Percentiles rank a stretch among this genome's conserved stretches.
These are phyloP conservation scores for Dalechampia spathulata DNA, from an alignment of 441 rosid genomes.

Conservation along the genomic window DNA sequence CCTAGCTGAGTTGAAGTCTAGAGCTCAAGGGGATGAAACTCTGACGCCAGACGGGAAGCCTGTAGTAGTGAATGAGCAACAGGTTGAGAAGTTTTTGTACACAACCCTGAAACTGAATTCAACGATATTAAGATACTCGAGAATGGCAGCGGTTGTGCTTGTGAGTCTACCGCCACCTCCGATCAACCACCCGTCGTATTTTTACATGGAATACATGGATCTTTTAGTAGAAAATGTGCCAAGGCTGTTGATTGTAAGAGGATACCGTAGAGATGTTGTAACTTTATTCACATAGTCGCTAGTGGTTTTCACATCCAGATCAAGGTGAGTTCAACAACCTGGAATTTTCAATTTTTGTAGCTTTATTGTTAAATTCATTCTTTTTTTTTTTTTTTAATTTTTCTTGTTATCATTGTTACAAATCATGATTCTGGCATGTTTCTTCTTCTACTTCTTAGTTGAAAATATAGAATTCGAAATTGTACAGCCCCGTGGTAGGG, in stretches of 20 bases:
- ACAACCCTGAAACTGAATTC: slow-evolving; percentile 90
- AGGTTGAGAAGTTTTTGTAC: slow-evolving; percentile 88
- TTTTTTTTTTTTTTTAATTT: no score
- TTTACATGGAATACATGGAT: slow-evolving; percentile 99
- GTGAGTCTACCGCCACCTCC: slow-evolving; percentile 97
- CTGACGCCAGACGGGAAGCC: slow-evolving; percentile 69
- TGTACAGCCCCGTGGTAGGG: slow-evolving; percentile 16
- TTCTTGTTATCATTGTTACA: no score
- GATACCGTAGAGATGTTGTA: slow-evolving; percentile 94
- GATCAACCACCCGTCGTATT: slow-evolving; percentile 73
- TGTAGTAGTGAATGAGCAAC: slow-evolving; percentile 75
- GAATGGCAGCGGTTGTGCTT: slow-evolving; percentile 97
- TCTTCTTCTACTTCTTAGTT: slow-evolving; percentile 7
- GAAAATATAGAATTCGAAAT: slow-evolving; percentile 2
- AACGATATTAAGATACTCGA: slow-evolving; percentile 74
- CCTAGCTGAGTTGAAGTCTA: slow-evolving; percentile 59
- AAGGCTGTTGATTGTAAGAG: slow-evolving; percentile 93
- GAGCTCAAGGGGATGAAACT: slow-evolving; percentile 38
- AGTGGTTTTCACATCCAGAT: not conserved
- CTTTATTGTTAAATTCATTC: slow-evolving; percentile 26
- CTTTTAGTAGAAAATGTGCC: slow-evolving; percentile 90
- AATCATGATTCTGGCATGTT: no score
- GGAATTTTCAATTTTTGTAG: slow-evolving; percentile 22
- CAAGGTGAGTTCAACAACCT: no score
- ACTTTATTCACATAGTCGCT: slow-evolving; percentile 73